phyloP scores from a whole-genome alignment of 768 basidiomycete species.

The Termitomyces sp. region DNA sequence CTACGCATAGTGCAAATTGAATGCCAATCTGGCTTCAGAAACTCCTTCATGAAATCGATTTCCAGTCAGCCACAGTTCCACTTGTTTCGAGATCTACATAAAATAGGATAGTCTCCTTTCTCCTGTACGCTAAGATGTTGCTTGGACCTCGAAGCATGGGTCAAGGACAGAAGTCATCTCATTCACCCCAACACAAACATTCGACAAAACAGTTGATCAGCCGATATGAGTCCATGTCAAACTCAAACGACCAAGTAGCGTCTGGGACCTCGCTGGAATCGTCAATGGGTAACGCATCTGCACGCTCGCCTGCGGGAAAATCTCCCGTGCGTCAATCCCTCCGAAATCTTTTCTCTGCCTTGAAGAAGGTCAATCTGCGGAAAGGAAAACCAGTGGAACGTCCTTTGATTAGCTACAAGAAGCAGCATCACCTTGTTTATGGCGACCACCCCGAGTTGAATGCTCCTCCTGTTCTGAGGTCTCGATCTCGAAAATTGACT shows the following conservation, averaged over 20 bases:
- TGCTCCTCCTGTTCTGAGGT: constrained; percentile 7
- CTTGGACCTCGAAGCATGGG: constrained; percentile 16
- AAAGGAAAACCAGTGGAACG: constrained; percentile 17
- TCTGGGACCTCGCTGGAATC: constrained; percentile 7
- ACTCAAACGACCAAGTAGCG: constrained; percentile 3
- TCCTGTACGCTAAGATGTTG: constrained; percentile 5
- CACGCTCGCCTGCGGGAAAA: constrained; percentile 29
- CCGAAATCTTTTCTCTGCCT: constrained; percentile 54
- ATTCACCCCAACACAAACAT: constrained; percentile 19
- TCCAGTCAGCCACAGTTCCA: neutral
- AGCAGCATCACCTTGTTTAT: constrained; percentile 7
- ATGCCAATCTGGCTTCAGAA: neutral
- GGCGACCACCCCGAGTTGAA: constrained; percentile 1
- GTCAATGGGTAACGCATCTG: constrained; percentile 14
- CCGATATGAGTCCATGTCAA: constrained; percentile 43
- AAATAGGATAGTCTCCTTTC: neutral
- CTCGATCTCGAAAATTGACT: constrained; percentile 13
- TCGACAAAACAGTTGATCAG: constrained; percentile 51
- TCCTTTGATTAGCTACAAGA: constrained; percentile 14
- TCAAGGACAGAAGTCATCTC: neutral
- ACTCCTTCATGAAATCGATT: too few species aligned
- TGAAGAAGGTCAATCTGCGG: constrained; percentile 40
- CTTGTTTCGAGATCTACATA: neutral
- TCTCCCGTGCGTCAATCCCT: constrained; percentile 62
- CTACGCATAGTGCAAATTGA: too few species aligned